Evolutionary conservation across 345 rosid genomes (phyloP), one percentile per base, ranked within the genome.

Genomic region (Acer yangbiense): DNA sequence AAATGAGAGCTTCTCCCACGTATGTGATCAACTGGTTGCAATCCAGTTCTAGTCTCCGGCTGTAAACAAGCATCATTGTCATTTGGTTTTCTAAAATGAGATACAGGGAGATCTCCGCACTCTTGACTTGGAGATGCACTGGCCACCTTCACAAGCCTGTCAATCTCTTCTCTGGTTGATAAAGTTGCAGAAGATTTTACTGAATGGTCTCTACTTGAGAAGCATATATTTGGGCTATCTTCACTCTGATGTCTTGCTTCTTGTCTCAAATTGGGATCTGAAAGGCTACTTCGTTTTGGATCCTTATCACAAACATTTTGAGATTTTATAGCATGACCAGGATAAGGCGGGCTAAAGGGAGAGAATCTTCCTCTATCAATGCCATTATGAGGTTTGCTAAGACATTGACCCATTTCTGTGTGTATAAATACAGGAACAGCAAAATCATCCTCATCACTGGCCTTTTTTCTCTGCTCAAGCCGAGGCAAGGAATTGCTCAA

Each of bases 401-500:
- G 71, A 46, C 12, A 67, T 69, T 79, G 89, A 62, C 44, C 84
- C 9, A 17, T 70, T 80, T 79, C 87, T 0, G 92, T 83, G 48
- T 82, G 88, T 68, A 83, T 68, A 80, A 73, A 92, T 32, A 92
- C 90, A 4, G 98, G 94, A 83, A 95, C 98, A 18, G 76, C 82
- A 52, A 88, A 95, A 81, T 92, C 97, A 71, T 90, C 98, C 77
- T 90, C 98, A 79, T 90, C 92, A 61, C 88, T 85, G 2, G 69
- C 70, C 73, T 81, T 84, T 80, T 86, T 89, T 73, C 78, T 84
- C 85, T 83, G 87, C 52, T 79, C 88, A 77, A 72, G 77, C 11
- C 46, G 83, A 54, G 77, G 65, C 71, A 76, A 41, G 29, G 88
- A 73, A 78, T 73, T 57, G 65, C 78, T 86, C 78, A 65, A 73